Base-by-base conservation (phyloP, 2,329 filamentous ascomycete species). In the Aspergillus alliaceus region DNA sequence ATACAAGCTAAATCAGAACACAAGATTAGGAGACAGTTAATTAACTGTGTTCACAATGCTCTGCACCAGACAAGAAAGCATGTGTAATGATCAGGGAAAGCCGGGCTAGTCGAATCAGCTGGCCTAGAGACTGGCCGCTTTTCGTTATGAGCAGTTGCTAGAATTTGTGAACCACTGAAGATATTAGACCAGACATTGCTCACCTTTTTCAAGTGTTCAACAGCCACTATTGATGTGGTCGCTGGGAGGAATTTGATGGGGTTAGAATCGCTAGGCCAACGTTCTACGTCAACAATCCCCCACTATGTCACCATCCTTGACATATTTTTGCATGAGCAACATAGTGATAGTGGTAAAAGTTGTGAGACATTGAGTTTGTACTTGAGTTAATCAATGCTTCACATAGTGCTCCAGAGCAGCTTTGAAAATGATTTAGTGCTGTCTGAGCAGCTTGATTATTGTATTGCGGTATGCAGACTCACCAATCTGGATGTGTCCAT, bases 251-350 rank as follows among this genome's bases (percentile, higher is more conserved):
- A 75, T 50, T 58, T 60, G 40, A 73, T 54, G 35, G 69, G 60
- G 53, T 66, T 54, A 31, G 66, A 69, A 40, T 65, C 59, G 44
- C 54, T 60, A 46, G 59, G 66, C 72, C 65, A 76, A 54, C 67
- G 63, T 53, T 68, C 42, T 40, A 71, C 35, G 59, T 75, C 60
- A 53, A 73, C 64, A 22, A 75, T 62, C 20, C 72, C 65, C 50
- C n/a, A 72, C 60, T 56, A 59, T 64, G 32, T 35, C 32, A 35
- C 32, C 32, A 37, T 70, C 66, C 61, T 74, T 74, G 29, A 62
- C 49, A 58, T 73, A 72, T 62, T 73, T 73, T 48, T 74, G 63
- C 64, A 75, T 73, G 18, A 74, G 61, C 31, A 42, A 22, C 49
- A 34, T 51, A 24, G 11, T 35, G 32, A 35, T 35, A 35, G 32